Base-by-base conservation (phyloP, 331 rosid species). In the Arachis monticola region DNA sequence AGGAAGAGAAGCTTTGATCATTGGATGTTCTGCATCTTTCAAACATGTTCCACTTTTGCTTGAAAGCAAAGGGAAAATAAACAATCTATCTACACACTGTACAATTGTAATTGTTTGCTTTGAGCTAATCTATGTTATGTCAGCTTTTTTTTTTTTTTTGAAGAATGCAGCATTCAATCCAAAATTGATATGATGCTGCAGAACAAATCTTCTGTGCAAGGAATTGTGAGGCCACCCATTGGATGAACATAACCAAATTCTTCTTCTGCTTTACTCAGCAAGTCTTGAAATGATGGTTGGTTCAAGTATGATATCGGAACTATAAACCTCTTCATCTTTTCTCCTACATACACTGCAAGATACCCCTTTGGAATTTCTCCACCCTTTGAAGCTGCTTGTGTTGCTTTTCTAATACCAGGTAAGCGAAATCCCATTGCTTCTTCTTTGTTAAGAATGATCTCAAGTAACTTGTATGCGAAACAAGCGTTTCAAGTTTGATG, bases 331-430 rank as follows among this genome's bases (percentile, higher is more conserved):
- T 76, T 83, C 67, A 48, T 69, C 32, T 83, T 57, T 27, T 84
- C 80, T 58, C 89, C 84, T 66, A 79, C 79, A 32, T 83, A 85
- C 22, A 87, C 83, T 3, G 72, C 89, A 51, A 85, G 60, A 22
- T 59, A 83, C 44, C 90, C 84, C 62, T 82, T 89, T 17, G 87
- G 79, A 3, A 85, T 72, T 1, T 64, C 63, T 2, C 41, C 0
- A 5, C 5, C 72, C 45, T 71, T 80, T 38, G 52, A 38, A 66
- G 46, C 41, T 11, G 67, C 38, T 6, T 58, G 67, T 8, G 8
- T 14, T 8, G 64, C 56, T 14, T 40, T 40, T 57, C 76, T 40
- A 22, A 17, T 71, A 17, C 32, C 61, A 22, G 61, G 61, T 56
- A 56, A 56, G 8, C 35, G 61, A 6, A 56, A 56, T 2, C 74